A percentile compares a stretch with the other conserved stretches of the same genome.
Conservation (phyloP, 2,329 filamentous ascomycete species). For the Aspergillus calidoustus region DNA sequence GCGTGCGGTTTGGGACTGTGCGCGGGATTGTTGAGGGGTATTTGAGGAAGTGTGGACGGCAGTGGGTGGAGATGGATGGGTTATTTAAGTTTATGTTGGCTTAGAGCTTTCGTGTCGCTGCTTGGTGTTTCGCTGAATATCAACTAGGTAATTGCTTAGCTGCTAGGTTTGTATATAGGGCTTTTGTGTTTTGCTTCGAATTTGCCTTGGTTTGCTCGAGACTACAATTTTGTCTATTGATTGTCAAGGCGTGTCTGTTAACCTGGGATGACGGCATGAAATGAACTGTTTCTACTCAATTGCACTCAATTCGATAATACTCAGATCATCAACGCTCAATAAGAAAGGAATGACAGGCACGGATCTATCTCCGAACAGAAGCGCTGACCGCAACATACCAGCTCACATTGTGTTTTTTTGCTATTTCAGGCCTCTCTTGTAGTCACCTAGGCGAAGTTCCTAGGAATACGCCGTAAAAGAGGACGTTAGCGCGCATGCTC, state of each 20-base stretch:
- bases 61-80: constrained; percentile 93
- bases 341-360: not conserved
- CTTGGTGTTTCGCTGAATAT: too few species aligned
- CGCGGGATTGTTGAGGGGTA: constrained; percentile 80
- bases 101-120: constrained; percentile 25
- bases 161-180: constrained; percentile 33
- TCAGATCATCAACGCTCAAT: not conserved
- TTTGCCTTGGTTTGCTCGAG: constrained; percentile 11
- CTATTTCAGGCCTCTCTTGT: not conserved
- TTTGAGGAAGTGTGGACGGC: constrained; percentile 84
- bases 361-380: not conserved
- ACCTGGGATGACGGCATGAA: not conserved
- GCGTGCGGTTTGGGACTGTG: constrained; percentile 74
- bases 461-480: too few species aligned
- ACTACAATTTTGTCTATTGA: constrained; percentile 12
- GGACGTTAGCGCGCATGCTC: too few species aligned
- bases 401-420: not conserved
- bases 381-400: not conserved
- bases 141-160: constrained; percentile 9
- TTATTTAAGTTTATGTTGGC: constrained; percentile 70
- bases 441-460: too few species aligned
- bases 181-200: constrained; percentile 33
- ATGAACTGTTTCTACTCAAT: not conserved
- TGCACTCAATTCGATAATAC: not conserved
- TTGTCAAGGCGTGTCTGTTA: constrained; percentile 22